These are phyloP conservation scores for Candida gigantensis DNA, from an alignment of 1,139 yeast species.

Conservation along the genomic window DNA sequence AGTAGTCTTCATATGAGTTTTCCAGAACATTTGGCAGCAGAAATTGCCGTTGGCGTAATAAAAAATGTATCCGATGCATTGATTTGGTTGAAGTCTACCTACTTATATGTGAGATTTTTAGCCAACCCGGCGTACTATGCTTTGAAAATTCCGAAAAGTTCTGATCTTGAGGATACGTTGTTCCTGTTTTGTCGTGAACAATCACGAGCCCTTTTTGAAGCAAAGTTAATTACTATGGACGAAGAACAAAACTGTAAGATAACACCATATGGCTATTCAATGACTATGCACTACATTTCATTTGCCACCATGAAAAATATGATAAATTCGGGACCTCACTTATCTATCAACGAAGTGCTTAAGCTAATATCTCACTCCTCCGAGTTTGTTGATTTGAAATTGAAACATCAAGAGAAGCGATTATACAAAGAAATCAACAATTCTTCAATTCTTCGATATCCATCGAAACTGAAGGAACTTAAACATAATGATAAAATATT, in stretches of 20 bases:
- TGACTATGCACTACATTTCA: conserved; percentile 47
- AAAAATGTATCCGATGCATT: conserved; percentile 39
- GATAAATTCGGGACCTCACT: conserved; percentile 16
- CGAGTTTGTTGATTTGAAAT: conserved; percentile 39
- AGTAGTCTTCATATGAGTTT: conserved; percentile 47
- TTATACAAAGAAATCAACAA: conserved; percentile 41
- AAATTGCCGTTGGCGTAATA: conserved; percentile 46
- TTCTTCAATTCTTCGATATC: conserved; percentile 35
- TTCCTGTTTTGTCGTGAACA: conserved; percentile 27
- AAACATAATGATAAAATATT: conserved; percentile 31
- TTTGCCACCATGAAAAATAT: conserved; percentile 43
- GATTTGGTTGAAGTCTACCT: conserved; percentile 53
- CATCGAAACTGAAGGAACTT: conserved; percentile 24
- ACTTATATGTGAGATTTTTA: conserved; percentile 46
- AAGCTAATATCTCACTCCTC: conserved; percentile 28
- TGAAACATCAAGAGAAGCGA: conserved; percentile 45
- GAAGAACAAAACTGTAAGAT: conserved; percentile 19
- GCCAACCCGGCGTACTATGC: conserved; percentile 40
- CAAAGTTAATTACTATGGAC: conserved; percentile 24
- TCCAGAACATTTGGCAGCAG: conserved; percentile 51
- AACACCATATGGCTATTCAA: conserved; percentile 43
- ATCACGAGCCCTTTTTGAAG: conserved; percentile 26
- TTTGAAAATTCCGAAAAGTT: conserved; percentile 14
- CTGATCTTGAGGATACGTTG: conserved; percentile 26
- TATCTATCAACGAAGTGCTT: conserved; percentile 24